Evolutionary conservation across 2,329 filamentous ascomycete species (phyloP), one percentile per base, ranked within the genome.

Genomic region (Fusarium begoniae): DNA sequence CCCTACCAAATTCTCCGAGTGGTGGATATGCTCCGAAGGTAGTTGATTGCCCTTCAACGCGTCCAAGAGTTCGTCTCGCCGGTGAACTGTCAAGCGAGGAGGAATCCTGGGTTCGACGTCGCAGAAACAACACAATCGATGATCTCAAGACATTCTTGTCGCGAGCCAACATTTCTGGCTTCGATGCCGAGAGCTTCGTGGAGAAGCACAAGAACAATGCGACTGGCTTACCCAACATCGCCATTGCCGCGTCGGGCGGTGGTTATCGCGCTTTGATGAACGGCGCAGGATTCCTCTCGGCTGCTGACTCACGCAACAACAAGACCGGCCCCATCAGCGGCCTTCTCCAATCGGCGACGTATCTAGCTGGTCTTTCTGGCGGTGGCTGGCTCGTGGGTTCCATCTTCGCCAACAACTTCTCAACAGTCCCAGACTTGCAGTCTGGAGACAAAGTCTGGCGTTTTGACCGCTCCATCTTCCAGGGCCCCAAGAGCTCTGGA

Each of bases 221-320:
- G 8, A 79, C 76, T 0, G 81, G 83, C 26, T 81, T 87, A 65
- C 87, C 87, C 57, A 87, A 86, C 74, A 91, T 97, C 70, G 94
- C 87, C n/a, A 89, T 97, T 69, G 93, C 94, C 10, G 85, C 93
- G 43, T 96, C 94, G 0, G 94, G 94, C 12, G 95, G 95, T 79
- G 95, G 95, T 32, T 97, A 96, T 81, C 88, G 95, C 61, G 94
- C 95, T 18, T 86, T 97, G 83, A 86, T 95, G 85, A 96, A 93
- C 78, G 94, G 94, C 26, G 95, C 92, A 22, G 95, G 95, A 65
- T 92, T 92, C 43, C 77, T 97, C 17, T 89, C 93, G n/a, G 95
- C 94, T 1, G 95, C 94, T 73, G 95, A 98, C 80, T 89, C 83
- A 74, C 89, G 81, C 22, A 82, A 81, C 57, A 72, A 76, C 6